These are phyloP conservation scores for Neurospora sublineolata DNA, from an alignment of 495 filamentous ascomycete genomes.

Conservation along the genomic window DNA sequence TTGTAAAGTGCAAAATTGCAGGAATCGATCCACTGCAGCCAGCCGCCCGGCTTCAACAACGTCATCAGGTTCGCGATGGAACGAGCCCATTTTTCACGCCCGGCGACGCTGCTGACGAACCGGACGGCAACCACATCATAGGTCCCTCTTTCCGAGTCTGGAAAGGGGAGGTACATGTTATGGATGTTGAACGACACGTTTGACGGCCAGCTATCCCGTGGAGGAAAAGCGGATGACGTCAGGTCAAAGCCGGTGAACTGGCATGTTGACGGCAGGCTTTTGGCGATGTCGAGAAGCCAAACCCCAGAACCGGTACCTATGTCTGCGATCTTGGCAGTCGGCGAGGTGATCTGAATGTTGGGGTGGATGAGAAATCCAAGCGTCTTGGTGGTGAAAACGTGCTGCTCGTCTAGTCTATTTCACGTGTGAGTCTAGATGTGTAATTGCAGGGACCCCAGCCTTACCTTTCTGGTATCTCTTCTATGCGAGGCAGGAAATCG, in stretches of 20 bases:
- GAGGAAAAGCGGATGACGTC: conserved; percentile 22
- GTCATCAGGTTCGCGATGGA: conserved; percentile 14
- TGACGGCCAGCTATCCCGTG: conserved; percentile 11
- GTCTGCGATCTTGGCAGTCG: conserved; percentile 12
- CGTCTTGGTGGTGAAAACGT: conserved; percentile 9
- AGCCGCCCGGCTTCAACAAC: conserved; percentile 21
- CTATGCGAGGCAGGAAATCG: not conserved
- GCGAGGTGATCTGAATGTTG: conserved; percentile 1
- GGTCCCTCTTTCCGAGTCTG: conserved; percentile 15
- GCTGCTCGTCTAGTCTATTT: conserved; percentile 9
- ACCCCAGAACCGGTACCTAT: conserved; percentile 15
- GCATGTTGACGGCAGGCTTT: conserved; percentile 16
- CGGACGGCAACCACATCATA: conserved; percentile 33
- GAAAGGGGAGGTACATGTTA: conserved; percentile 25
- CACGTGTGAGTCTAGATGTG: not conserved
- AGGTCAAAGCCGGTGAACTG: conserved; percentile 30
- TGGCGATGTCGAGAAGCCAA: conserved; percentile 23
- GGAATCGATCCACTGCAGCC: conserved; percentile 23
- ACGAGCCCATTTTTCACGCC: conserved; percentile 11
- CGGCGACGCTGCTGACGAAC: conserved; percentile 22
- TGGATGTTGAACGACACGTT: conserved; percentile 23
- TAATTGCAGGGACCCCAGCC: not conserved
- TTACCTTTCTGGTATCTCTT: not conserved
- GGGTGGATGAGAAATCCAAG: conserved; percentile 12
- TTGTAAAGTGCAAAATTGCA: conserved; percentile 8